Percentiles rank a stretch among this genome's conserved stretches.
Conservation (phyloP, 192 early-diverging fungal species). For the Rhizophagus prolifer region DNA sequence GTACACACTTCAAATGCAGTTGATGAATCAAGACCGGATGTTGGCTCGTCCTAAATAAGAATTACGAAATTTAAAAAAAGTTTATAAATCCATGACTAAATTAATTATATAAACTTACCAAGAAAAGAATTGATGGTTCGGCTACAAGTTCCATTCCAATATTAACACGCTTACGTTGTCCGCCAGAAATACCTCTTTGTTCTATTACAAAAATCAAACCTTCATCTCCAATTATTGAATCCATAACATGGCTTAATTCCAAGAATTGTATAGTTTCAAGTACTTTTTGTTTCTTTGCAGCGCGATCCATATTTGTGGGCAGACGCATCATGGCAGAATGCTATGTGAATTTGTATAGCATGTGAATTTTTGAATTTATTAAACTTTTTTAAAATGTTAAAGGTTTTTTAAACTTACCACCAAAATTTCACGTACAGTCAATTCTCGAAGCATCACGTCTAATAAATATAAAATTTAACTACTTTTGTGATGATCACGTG, state of each 20-base stretch:
- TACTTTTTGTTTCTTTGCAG: conserved; percentile 55
- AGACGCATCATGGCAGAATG: conserved; percentile 71
- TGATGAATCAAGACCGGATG: conserved; percentile 66
- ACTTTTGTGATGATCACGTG: not conserved
- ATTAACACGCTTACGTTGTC: conserved; percentile 74
- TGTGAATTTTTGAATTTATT: not conserved
- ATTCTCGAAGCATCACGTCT: conserved; percentile 60
- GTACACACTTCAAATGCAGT: conserved; percentile 65
- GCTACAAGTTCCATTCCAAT: conserved; percentile 71
- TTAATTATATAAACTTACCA: conserved; percentile 17
- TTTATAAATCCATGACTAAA: no score
- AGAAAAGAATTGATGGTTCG: conserved; percentile 61
- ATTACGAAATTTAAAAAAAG: not conserved
- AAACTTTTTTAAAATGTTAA: not conserved
- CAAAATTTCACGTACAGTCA: conserved; percentile 65
- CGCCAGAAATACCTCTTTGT: conserved; percentile 68
- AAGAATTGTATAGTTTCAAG: conserved; percentile 57
- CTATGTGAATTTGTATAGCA: not conserved
- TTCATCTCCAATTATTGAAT: conserved; percentile 55
- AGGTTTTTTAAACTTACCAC: conserved; percentile 20
- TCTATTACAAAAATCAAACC: conserved; percentile 33
- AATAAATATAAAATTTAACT: not conserved
- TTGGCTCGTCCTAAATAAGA: conserved; percentile 62
- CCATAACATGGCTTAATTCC: conserved; percentile 54
- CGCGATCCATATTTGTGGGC: conserved; percentile 36